Conservation (phyloP, 2,329 filamentous ascomycete species). For the Monilinia laxa region DNA sequence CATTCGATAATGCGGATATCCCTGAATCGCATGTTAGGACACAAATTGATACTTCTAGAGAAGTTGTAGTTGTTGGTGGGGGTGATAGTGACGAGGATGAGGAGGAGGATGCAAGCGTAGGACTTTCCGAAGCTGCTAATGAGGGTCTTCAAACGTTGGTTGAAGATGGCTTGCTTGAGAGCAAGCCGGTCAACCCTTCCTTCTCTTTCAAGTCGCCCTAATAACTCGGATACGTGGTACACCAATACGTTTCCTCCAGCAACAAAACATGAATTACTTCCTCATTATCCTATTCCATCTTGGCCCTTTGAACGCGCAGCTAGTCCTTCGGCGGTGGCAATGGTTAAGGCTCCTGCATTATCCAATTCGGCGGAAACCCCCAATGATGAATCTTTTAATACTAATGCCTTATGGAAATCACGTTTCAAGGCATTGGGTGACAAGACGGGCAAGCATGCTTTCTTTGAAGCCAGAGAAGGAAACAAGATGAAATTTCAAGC, state of each 20-base stretch:
- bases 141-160: conserved; percentile 33
- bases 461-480: conserved; percentile 39
- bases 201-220: too few relatives aligned
- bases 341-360: conserved; percentile 37
- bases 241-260: neutral
- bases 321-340: conserved; percentile 44
- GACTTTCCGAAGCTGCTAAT: conserved; percentile 33
- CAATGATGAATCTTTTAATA: neutral
- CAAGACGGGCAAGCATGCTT: conserved; percentile 37
- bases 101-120: conserved; percentile 30
- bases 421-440: conserved; percentile 32
- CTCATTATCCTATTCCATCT: neutral
- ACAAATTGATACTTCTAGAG: conserved; percentile 8
- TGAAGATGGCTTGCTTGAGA: conserved; percentile 26
- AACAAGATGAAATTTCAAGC: conserved; percentile 34
- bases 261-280: neutral
- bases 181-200: neutral
- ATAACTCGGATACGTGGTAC: neutral
- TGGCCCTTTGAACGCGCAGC: conserved; percentile 32
- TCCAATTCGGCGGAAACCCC: neutral
- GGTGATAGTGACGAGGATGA: conserved; percentile 6
- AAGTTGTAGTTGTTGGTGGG: neutral
- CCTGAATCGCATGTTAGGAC: conserved; percentile 21
- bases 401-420: neutral
- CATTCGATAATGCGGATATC: conserved; percentile 3